These are phyloP conservation scores for Pseudocercospora crystallina DNA, from an alignment of 2,329 filamentous ascomycete species.

Conservation along the genomic window DNA sequence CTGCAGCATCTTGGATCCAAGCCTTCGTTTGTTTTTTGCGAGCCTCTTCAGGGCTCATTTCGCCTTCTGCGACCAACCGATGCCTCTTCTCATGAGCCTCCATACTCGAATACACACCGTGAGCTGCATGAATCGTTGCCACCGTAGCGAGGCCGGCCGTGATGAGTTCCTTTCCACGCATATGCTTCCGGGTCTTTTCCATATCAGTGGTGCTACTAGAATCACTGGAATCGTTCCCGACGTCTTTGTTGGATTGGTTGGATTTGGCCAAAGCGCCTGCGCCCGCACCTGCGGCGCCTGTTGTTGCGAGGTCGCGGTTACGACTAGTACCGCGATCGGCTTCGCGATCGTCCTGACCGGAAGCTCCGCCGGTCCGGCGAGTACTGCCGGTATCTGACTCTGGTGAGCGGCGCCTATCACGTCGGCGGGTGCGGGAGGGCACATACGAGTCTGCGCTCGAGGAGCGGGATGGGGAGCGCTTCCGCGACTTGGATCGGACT, in stretches of 20 bases:
- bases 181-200: constrained; percentile 62
- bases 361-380: constrained; percentile 35
- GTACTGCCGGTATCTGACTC: constrained; percentile 41
- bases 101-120: constrained; percentile 63
- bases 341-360: constrained; percentile 30
- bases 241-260: constrained; percentile 9
- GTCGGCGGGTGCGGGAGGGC: constrained; percentile 48
- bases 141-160: constrained; percentile 66
- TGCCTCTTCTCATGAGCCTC: constrained; percentile 62
- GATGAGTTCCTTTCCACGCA: constrained; percentile 65
- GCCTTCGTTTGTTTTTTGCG: constrained; percentile 63
- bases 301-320: constrained; percentile 39
- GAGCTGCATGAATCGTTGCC: constrained; percentile 68
- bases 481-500: constrained; percentile 54
- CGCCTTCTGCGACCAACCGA: constrained; percentile 60
- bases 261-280: constrained; percentile 32
- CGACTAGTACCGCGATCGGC: constrained; percentile 42
- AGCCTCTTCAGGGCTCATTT: constrained; percentile 63
- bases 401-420: constrained; percentile 40
- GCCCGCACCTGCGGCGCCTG: constrained; percentile 39
- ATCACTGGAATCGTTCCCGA: constrained; percentile 28
- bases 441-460: constrained; percentile 54
- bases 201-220: constrained; percentile 52
- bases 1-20: constrained; percentile 64
- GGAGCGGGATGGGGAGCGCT: constrained; percentile 46